These are phyloP conservation scores for Piper betle DNA, from an alignment of 164 flowering plant species.

Conservation along the genomic window DNA sequence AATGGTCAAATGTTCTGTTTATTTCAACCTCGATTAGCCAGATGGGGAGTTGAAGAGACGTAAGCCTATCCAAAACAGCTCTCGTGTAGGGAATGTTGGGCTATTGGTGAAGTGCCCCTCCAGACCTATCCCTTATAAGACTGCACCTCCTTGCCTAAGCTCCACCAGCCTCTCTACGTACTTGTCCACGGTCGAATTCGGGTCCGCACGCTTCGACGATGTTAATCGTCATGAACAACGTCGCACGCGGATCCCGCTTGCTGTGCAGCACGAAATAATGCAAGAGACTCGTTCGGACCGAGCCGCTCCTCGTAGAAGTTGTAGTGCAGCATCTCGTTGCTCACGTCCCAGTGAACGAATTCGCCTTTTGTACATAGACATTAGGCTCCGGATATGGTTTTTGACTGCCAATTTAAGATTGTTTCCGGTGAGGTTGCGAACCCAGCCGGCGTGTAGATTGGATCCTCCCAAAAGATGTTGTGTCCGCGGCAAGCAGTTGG, in stretches of 20 bases:
- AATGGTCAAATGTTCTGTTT: slow-evolving; percentile 31
- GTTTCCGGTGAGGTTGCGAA: slow-evolving; percentile 41
- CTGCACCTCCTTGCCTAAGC: slow-evolving; percentile 36
- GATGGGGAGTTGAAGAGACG: slow-evolving; percentile 67
- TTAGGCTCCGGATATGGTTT: slow-evolving; percentile 50
- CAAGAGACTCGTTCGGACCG: slow-evolving; percentile 47
- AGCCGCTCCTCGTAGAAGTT: slow-evolving; percentile 70
- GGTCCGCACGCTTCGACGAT: slow-evolving; percentile 83
- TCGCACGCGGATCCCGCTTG: slow-evolving; percentile 60
- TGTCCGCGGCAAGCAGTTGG: slow-evolving; percentile 62
- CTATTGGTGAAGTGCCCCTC: slow-evolving; percentile 61
- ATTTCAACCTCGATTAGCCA: slow-evolving; percentile 95
- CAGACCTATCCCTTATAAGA: slow-evolving; percentile 71
- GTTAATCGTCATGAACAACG: slow-evolving; percentile 73
- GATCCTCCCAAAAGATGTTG: slow-evolving; percentile 97
- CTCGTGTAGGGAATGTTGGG: slow-evolving; percentile 79
- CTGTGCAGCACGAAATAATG: slow-evolving; percentile 53
- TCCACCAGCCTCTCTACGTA: slow-evolving; percentile 46
- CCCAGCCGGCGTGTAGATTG: slow-evolving; percentile 70
- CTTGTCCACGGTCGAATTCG: slow-evolving; percentile 67
- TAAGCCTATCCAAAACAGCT: slow-evolving; percentile 70
- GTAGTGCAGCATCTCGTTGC: slow-evolving; percentile 85
- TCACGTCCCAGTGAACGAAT: slow-evolving; percentile 94
- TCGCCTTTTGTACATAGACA: slow-evolving; percentile 58
- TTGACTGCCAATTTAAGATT: slow-evolving; percentile 42